Percentiles rank a stretch among this genome's conserved stretches.
Conservation (phyloP, 495 filamentous ascomycete genomes). For the Cetradonia linearis region DNA sequence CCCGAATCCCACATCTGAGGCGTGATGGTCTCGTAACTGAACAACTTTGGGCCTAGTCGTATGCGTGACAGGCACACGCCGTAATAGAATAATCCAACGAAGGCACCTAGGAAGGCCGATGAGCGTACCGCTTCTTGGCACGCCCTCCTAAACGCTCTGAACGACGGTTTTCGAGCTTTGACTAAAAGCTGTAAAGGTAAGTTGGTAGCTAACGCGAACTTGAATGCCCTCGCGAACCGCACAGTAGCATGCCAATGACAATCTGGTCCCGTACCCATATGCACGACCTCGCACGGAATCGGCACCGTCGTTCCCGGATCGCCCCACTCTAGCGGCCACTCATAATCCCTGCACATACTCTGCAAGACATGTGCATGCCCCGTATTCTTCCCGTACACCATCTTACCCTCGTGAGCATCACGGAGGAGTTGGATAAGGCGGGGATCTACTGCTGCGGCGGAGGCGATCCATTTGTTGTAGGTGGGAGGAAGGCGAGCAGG, state of each 20-base stretch:
- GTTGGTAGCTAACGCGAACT: slow-evolving; percentile 68
- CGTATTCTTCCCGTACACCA: slow-evolving; percentile 70
- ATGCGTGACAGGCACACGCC: slow-evolving; percentile 75
- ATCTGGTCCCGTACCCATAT: slow-evolving; percentile 65
- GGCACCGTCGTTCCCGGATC: slow-evolving; percentile 65
- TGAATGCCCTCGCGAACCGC: slow-evolving; percentile 62
- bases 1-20: slow-evolving; percentile 57
- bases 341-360: slow-evolving; percentile 65
- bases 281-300: slow-evolving; percentile 81
- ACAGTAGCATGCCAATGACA: slow-evolving; percentile 71
- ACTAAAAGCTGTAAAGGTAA: slow-evolving; percentile 65
- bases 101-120: slow-evolving; percentile 72
- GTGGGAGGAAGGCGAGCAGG: slow-evolving; percentile 58
- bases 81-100: slow-evolving; percentile 80
- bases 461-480: slow-evolving; percentile 80
- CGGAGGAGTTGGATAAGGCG: slow-evolving; percentile 69
- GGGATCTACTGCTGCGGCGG: slow-evolving; percentile 66
- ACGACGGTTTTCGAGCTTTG: slow-evolving; percentile 45
- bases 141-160: slow-evolving; percentile 37
- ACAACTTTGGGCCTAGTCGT: slow-evolving; percentile 61
- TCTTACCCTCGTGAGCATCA: slow-evolving; percentile 49
- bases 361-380: slow-evolving; percentile 61
- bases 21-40: slow-evolving; percentile 44
- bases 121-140: slow-evolving; percentile 56
- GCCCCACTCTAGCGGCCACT: slow-evolving; percentile 60